These are phyloP conservation scores for Dunaliella primolecta DNA, from an alignment of 139 green algal genomes.

Conservation along the genomic window DNA sequence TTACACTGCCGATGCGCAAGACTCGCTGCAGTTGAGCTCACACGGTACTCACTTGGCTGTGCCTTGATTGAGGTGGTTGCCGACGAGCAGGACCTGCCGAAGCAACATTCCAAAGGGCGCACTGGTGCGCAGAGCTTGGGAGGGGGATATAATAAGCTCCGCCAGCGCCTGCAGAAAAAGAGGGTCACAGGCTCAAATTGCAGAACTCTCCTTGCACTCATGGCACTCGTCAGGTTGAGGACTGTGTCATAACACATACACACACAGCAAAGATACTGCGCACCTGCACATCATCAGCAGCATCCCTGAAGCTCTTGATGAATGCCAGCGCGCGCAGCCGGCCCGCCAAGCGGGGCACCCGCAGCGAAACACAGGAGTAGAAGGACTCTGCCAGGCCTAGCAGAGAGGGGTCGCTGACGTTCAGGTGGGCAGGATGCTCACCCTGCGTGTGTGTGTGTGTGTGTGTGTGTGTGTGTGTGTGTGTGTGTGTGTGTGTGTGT, in stretches of 20 bases:
- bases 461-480: neutral
- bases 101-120: conserved; percentile 18
- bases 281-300: conserved; percentile 22
- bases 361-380: conserved; percentile 63
- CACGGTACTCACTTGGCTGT: conserved; percentile 12
- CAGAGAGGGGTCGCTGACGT: conserved; percentile 40
- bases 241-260: neutral
- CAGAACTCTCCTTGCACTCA: neutral
- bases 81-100: conserved; percentile 21
- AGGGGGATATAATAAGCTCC: neutral
- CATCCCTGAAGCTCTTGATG: conserved; percentile 46
- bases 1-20: no score
- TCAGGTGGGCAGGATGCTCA: conserved; percentile 52
- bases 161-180: neutral
- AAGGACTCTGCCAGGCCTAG: conserved; percentile 79
- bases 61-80: conserved; percentile 41
- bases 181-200: neutral
- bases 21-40: no score
- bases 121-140: conserved; percentile 10
- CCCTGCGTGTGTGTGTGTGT: conserved; percentile 31
- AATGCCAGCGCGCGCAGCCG: conserved; percentile 70
- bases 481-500: neutral
- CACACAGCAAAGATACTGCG: neutral
- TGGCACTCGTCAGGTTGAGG: no score
- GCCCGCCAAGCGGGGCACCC: conserved; percentile 64